A percentile compares a stretch with the other conserved stretches of the same genome.
Conservation (phyloP, 257 asterid genomes). For the Fraxinus excelsior region DNA sequence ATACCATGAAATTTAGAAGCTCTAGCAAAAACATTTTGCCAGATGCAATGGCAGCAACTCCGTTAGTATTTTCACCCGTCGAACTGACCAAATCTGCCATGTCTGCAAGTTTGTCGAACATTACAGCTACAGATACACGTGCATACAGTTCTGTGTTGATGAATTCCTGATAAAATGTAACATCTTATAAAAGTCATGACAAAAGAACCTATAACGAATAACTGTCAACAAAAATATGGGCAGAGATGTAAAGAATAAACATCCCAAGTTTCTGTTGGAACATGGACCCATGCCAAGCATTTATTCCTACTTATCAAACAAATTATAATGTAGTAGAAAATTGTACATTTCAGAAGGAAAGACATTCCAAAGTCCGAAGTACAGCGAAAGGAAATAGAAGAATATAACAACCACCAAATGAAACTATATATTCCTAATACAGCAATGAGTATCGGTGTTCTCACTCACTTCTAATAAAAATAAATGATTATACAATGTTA, state of each 20-base stretch:
- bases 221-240: not conserved
- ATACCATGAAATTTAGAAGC: conserved; percentile 77
- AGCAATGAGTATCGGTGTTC: not conserved
- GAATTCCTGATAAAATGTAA: conserved; percentile 63
- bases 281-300: not conserved
- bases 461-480: not conserved
- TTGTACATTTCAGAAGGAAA: conserved; percentile 1
- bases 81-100: conserved; percentile 47
- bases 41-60: conserved; percentile 51
- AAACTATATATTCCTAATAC: not conserved
- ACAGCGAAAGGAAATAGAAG: not conserved
- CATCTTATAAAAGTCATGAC: conserved; percentile 4
- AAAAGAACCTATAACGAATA: not conserved
- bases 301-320: not conserved
- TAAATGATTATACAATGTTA: not conserved
- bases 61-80: conserved; percentile 31
- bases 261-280: not conserved
- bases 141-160: conserved; percentile 95
- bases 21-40: conserved; percentile 84
- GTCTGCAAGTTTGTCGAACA: conserved; percentile 77
- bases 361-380: not conserved
- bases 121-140: conserved; percentile 90
- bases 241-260: not conserved
- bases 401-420: not conserved
- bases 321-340: not conserved